phyloP scores from a whole-genome alignment of 192 early-diverging fungal genomes.

The Dissophora ornata region DNA sequence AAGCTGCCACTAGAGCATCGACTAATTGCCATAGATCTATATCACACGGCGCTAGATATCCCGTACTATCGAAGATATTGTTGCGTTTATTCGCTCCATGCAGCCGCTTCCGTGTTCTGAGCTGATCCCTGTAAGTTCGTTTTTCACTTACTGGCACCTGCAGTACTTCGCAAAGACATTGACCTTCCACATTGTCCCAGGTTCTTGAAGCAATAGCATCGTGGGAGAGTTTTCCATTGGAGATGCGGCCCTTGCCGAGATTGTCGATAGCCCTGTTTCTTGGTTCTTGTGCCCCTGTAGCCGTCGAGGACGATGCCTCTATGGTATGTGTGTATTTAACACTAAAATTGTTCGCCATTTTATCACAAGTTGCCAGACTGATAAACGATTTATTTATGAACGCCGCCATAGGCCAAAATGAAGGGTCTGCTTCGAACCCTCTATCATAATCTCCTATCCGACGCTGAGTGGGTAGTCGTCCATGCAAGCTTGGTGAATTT shows the following conservation, averaged over 20 bases:
- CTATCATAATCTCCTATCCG: conserved; percentile 6
- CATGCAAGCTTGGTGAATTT: conserved; percentile 20
- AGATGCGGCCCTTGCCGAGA: conserved; percentile 15
- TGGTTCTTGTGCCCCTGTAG: conserved; percentile 11
- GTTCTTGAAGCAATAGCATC: conserved; percentile 17
- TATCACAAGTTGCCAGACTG: no score
- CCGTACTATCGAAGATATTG: conserved; percentile 13
- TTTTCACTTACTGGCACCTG: not conserved
- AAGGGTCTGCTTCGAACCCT: not conserved
- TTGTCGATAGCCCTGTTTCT: conserved; percentile 17
- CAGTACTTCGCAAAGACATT: not conserved
- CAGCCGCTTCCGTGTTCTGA: conserved; percentile 6
- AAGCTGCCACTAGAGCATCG: no score
- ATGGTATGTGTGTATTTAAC: conserved; percentile 7
- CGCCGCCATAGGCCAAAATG: not conserved
- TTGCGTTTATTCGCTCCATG: conserved; percentile 8
- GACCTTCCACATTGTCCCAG: not conserved
- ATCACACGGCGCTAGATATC: conserved; percentile 15
- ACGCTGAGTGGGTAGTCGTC: conserved; percentile 13
- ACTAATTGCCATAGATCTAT: not conserved
- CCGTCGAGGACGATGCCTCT: not conserved
- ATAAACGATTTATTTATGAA: not conserved
- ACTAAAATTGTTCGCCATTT: not conserved
- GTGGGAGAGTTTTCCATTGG: conserved; percentile 12
- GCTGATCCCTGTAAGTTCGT: conserved; percentile 15